Conservation (phyloP, 192 early-diverging fungal genomes). For the Backusella mclennaniae region DNA sequence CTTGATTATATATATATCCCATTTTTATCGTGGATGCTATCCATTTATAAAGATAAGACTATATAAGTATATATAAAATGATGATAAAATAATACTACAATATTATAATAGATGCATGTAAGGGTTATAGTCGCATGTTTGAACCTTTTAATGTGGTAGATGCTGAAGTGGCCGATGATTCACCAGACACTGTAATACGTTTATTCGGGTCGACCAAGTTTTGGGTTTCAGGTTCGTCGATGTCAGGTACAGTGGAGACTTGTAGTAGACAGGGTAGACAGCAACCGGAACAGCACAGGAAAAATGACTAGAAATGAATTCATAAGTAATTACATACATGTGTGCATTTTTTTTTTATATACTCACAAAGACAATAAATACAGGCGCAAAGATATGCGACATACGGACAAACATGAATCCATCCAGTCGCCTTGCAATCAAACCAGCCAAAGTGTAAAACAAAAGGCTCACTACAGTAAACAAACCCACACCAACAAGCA, state of each 20-base stretch:
- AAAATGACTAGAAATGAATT: conserved; percentile 29
- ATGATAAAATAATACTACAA: conserved; percentile 5
- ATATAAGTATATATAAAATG: background rate
- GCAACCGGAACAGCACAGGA: conserved; percentile 58
- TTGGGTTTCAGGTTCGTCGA: conserved; percentile 33
- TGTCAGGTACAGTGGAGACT: conserved; percentile 39
- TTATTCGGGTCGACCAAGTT: conserved; percentile 32
- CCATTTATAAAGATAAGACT: background rate
- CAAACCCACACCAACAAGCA: conserved; percentile 39
- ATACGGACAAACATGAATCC: conserved; percentile 45
- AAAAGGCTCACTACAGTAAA: conserved; percentile 48
- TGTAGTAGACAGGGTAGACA: conserved; percentile 56
- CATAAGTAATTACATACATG: background rate
- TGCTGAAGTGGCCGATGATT: conserved; percentile 5
- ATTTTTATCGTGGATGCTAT: background rate
- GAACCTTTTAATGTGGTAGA: background rate
- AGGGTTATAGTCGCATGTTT: background rate
- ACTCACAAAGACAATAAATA: conserved; percentile 59
- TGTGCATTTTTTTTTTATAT: background rate
- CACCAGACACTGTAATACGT: conserved; percentile 35
- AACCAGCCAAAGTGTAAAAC: conserved; percentile 53
- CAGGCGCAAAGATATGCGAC: conserved; percentile 62
- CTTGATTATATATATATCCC: background rate
- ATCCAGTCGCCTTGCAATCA: conserved; percentile 51
- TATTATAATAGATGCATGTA: background rate